Base-by-base conservation (phyloP, 2,329 filamentous ascomycete genomes). In the Penicillium sp. region DNA sequence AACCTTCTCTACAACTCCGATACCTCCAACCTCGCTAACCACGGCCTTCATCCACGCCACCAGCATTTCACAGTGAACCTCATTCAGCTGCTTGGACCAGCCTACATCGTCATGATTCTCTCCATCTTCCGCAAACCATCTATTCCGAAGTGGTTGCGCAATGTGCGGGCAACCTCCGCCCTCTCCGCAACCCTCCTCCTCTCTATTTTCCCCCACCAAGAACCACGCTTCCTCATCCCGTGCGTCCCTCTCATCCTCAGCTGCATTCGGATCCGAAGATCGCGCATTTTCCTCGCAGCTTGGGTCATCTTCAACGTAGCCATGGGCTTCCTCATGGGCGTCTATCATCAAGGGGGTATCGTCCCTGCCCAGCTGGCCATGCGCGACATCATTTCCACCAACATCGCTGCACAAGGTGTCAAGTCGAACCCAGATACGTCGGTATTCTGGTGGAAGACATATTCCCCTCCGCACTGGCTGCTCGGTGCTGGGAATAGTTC, bases 21-120 rank as follows among this genome's bases (percentile, higher is more conserved):
- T 42, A 75, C 81, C 25, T 74, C 77, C 36, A 91, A 91, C 66
- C 76, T 90, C 38, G 84, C 85, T 35, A 73, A 82, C 55, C 86
- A 91, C 71, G 87, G 86, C 42, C 70, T 90, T 11, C 86, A 91
- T 60, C 85, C 86, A 5, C 85, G 82, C 76, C 88, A 90, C 64
- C 86, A 90, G 64, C 86, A 90, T 65, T 66, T 86, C 28, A 71
- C 87, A 39, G 80, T 80, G 50, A 90, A 90, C 61, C 69, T 90
- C 11, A 81, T 86, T 53, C 77, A 85, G 62, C 75, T 90, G 13
- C 75, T 91, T 13, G 87, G 86, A 1, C 87, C 86, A 4, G 85
- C 83, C 7, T 76, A 80, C 33, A 63, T 80, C 27, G 73, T 88
- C 18, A 64, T 72, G 50, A 53, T 68, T 9, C 36, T 62, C 13